Percentiles rank a stretch among this genome's conserved stretches.
Evolutionary conservation across 306 rosid species (phyloP).

Genomic region (Ceratonia siliqua): DNA sequence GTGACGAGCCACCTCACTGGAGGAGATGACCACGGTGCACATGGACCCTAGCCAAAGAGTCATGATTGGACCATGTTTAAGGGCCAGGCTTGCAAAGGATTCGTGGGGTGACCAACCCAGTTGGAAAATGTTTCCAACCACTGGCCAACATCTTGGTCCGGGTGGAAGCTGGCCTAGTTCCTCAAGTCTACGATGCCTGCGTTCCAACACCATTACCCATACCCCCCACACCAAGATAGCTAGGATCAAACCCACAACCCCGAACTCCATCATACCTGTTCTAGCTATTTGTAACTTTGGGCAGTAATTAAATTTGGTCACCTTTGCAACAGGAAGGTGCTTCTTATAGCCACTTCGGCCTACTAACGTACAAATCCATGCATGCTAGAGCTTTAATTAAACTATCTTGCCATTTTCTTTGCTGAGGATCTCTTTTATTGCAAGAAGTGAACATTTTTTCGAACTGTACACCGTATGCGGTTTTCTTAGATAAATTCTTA

Average conservation of each 20-base stretch:
- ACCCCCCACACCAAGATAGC: conserved; percentile 39
- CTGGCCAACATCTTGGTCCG: conserved; percentile 73
- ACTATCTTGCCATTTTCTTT: too few species aligned
- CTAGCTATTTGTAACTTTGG: background rate
- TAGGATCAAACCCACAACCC: conserved; percentile 25
- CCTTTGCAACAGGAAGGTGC: background rate
- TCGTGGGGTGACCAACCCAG: conserved; percentile 66
- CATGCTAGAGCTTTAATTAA: too few species aligned
- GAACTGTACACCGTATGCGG: too few species aligned
- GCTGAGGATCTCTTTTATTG: too few species aligned
- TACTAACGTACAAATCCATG: background rate
- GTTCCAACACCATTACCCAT: conserved; percentile 13
- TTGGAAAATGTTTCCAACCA: conserved; percentile 75
- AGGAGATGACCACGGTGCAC: conserved; percentile 78
- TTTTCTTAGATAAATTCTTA: too few species aligned
- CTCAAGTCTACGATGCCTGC: conserved; percentile 5
- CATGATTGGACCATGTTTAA: conserved; percentile 76
- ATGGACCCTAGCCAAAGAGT: conserved; percentile 78
- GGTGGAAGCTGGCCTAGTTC: conserved; percentile 65
- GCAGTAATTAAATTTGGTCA: background rate
- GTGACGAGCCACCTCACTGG: conserved; percentile 52
- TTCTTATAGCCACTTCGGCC: background rate
- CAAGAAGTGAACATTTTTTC: too few species aligned
- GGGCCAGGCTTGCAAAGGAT: conserved; percentile 59
- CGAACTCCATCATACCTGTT: conserved; percentile 37